A percentile compares a stretch with the other conserved stretches of the same genome.
phyloP scores from a whole-genome alignment of 192 early-diverging fungal species.

The Rhizophagus clarus region DNA sequence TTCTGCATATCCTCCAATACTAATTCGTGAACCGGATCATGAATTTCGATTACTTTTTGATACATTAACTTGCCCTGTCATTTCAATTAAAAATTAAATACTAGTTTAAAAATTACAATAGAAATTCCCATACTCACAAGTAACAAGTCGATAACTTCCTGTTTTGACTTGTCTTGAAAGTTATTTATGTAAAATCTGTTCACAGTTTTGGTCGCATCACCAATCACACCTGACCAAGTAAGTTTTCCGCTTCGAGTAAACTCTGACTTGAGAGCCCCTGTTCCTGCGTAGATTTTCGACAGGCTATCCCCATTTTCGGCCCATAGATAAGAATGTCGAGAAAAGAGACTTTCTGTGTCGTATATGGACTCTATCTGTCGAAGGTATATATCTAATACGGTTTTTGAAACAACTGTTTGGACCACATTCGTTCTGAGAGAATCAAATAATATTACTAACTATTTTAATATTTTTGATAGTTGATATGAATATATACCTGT shows the following conservation, averaged over 20 bases:
- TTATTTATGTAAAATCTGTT: conserved; percentile 95
- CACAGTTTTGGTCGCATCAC: conserved; percentile 91
- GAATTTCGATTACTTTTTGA: conserved; percentile 48
- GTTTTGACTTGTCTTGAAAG: conserved; percentile 92
- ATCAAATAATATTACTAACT: background rate
- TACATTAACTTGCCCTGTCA: conserved; percentile 53
- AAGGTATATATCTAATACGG: conserved; percentile 50
- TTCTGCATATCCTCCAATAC: conserved; percentile 38
- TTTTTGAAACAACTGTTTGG: conserved; percentile 73
- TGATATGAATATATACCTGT: conserved; percentile 1
- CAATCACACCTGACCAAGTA: conserved; percentile 77
- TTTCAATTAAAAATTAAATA: background rate
- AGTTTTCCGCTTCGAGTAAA: conserved; percentile 89
- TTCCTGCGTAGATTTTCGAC: conserved; percentile 93
- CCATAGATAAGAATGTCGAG: conserved; percentile 69
- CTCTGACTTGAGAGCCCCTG: conserved; percentile 91
- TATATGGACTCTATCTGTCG: conserved; percentile 29
- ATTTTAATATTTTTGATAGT: background rate
- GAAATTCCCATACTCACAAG: conserved; percentile 54
- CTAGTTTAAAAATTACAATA: background rate
- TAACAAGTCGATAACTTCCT: conserved; percentile 89
- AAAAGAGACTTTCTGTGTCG: conserved; percentile 36
- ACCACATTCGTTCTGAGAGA: conserved; percentile 90
- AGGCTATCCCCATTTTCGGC: conserved; percentile 89
- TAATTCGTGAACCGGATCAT: conserved; percentile 57